phyloP scores from a whole-genome alignment of 2,329 filamentous ascomycete genomes.

The Berkeleyomyces rouxiae region DNA sequence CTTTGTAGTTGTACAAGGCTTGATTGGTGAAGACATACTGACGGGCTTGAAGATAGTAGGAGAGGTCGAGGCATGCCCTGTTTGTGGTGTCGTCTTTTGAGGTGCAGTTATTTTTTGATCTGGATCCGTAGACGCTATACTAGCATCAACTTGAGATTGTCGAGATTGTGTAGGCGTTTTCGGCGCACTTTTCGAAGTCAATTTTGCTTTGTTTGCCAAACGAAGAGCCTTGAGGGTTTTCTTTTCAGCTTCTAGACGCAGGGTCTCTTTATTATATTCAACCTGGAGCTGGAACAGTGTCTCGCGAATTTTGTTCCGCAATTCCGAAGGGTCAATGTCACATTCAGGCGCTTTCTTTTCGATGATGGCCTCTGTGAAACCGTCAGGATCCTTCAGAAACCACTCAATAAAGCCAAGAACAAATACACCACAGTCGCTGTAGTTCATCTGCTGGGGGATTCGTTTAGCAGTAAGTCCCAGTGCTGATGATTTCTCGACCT shows the following conservation, averaged over 20 bases:
- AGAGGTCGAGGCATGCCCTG: not conserved
- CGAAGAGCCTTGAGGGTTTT: constrained; percentile 21
- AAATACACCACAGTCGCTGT: constrained; percentile 78
- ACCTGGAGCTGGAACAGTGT: constrained; percentile 46
- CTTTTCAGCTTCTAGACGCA: constrained; percentile 20
- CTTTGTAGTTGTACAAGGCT: not conserved
- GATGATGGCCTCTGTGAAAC: constrained; percentile 51
- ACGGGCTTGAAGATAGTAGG: not conserved
- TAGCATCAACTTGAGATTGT: constrained; percentile 3
- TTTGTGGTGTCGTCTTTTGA: not conserved
- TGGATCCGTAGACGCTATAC: constrained; percentile 3
- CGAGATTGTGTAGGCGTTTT: not conserved
- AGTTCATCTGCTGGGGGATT: constrained; percentile 70
- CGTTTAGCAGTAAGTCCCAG: constrained; percentile 50
- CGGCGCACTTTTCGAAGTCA: not conserved
- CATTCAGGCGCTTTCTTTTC: constrained; percentile 35
- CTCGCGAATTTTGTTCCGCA: constrained; percentile 49
- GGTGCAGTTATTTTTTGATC: not conserved
- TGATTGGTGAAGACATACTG: constrained; percentile 6
- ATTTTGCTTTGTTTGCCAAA: constrained; percentile 6
- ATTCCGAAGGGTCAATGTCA: constrained; percentile 38
- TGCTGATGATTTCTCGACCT: constrained; percentile 22
- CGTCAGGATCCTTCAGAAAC: constrained; percentile 60
- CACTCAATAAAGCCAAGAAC: constrained; percentile 69
- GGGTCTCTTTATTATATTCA: constrained; percentile 17